Base-by-base conservation (phyloP, 2,329 filamentous ascomycete species). In the Fusarium sterilihyphosum region DNA sequence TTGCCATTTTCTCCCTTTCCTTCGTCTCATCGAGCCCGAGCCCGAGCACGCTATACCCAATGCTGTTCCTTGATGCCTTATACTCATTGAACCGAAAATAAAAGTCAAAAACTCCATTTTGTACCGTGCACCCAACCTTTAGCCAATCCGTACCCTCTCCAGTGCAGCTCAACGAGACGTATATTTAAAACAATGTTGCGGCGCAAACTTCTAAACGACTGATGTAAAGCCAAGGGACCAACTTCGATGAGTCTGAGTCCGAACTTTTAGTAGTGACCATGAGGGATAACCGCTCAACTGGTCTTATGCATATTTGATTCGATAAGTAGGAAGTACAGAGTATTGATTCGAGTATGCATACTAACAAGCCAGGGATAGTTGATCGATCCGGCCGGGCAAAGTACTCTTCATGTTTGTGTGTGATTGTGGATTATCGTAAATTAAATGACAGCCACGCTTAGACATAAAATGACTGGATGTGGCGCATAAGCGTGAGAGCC, bases 401-500 rank as follows among this genome's bases (percentile, higher is more conserved):
- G 24, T 47, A 54, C 50, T 49, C n/a, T 41, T 24, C 35, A 49
- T 58, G n/a, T n/a, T 37, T 17, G 24, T 40, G 29, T 54, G 60
- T 66, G 65, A 53, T 47, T 31, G 59, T 61, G 59, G 57, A 67
- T 47, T 50, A 43, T 50, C 47, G 35, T 62, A 61, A 66, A 56
- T 56, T 20, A 46, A 58, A 47, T 37, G 47, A 52, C 29, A 47
- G 41, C 31, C 70, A 54, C 49, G 52, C 60, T 56, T 50, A 37
- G 38, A n/a, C 47, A 43, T 33, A 35, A 61, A 38, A 65, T 56
- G 57, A 47, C n/a, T 26, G 18, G 44, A 46, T 63, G 67, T 70
- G 75, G 73, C 74, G 73, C 74, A 68, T 57, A 71, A 53, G 61
- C 66, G 58, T 53, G 41, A 73, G 38, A 31, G 44, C 52, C 56